A percentile compares a stretch with the other conserved stretches of the same genome.
phyloP scores from a whole-genome alignment of 495 filamentous ascomycete species.

The Xylaria acuta region DNA sequence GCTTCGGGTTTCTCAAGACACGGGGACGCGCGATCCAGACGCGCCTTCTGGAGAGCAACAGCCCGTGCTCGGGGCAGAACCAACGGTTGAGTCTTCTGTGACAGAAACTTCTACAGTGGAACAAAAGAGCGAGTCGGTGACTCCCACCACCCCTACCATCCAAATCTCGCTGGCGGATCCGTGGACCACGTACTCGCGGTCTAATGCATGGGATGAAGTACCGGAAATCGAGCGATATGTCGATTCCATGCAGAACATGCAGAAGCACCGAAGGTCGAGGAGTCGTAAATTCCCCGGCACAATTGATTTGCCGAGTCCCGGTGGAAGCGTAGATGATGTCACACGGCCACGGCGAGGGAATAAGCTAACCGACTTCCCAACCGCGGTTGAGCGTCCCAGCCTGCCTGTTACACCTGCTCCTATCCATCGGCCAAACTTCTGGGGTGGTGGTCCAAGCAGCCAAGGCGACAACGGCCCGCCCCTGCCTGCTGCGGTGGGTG shows the following conservation, averaged over 20 bases:
- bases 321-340: slow-evolving; percentile 34
- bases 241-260: slow-evolving; percentile 69
- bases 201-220: slow-evolving; percentile 89
- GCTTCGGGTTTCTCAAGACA: slow-evolving; percentile 28
- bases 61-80: slow-evolving; percentile 33
- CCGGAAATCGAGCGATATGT: slow-evolving; percentile 84
- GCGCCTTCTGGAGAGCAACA: slow-evolving; percentile 32
- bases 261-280: slow-evolving; percentile 65
- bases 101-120: slow-evolving; percentile 45
- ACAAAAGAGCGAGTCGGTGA: slow-evolving; percentile 49
- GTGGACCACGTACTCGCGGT: slow-evolving; percentile 67
- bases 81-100: slow-evolving; percentile 42
- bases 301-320: slow-evolving; percentile 15
- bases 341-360: slow-evolving; percentile 57
- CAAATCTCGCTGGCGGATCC: slow-evolving; percentile 55
- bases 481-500: slow-evolving; percentile 77
- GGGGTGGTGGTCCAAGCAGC: slow-evolving; percentile 52
- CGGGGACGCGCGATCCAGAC: slow-evolving; percentile 7
- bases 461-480: slow-evolving; percentile 58
- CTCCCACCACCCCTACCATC: slow-evolving; percentile 55
- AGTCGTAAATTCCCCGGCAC: slow-evolving; percentile 44
- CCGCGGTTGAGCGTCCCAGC: slow-evolving; percentile 80
- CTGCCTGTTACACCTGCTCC: slow-evolving; percentile 91
- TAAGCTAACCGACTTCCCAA: slow-evolving; percentile 85
- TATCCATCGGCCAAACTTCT: slow-evolving; percentile 54